Evolutionary conservation across 192 early-diverging fungal species (phyloP).

Genomic region (Dimargaris xerosporica): DNA sequence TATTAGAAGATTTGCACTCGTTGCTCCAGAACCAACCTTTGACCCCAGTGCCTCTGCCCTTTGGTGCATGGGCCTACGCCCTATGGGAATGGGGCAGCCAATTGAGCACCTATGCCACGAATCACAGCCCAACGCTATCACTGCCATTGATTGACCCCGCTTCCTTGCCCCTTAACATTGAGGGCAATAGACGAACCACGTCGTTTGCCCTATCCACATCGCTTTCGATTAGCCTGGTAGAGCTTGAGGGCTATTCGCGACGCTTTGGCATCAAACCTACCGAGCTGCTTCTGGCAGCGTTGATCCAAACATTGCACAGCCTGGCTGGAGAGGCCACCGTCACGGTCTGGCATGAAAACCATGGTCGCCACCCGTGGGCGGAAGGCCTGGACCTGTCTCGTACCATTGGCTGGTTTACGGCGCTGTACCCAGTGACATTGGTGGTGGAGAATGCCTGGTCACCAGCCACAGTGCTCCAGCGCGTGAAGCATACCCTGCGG

Average conservation of each 20-base stretch:
- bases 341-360: background rate
- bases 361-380: background rate
- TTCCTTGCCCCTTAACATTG: background rate
- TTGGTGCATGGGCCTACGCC: too few relatives aligned
- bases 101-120: too few relatives aligned
- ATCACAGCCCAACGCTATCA: too few relatives aligned
- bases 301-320: background rate
- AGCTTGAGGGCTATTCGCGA: too few relatives aligned
- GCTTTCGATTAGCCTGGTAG: too few relatives aligned
- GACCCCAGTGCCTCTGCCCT: too few relatives aligned
- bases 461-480: too few relatives aligned
- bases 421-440: slow-evolving; percentile 11
- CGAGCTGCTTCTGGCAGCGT: background rate
- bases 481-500: too few relatives aligned
- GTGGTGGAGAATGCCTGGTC: background rate
- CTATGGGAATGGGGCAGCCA: too few relatives aligned
- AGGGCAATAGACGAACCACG: background rate
- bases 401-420: slow-evolving; percentile 20
- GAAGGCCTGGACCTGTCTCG: background rate
- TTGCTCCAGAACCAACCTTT: background rate
- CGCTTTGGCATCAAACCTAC: background rate
- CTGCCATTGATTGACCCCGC: too few relatives aligned
- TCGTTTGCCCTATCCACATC: too few relatives aligned
- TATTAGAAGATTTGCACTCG: slow-evolving; percentile 17
- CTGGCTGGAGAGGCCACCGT: background rate